phyloP scores from a whole-genome alignment of 345 rosid species.

The Lepidium africanum region DNA sequence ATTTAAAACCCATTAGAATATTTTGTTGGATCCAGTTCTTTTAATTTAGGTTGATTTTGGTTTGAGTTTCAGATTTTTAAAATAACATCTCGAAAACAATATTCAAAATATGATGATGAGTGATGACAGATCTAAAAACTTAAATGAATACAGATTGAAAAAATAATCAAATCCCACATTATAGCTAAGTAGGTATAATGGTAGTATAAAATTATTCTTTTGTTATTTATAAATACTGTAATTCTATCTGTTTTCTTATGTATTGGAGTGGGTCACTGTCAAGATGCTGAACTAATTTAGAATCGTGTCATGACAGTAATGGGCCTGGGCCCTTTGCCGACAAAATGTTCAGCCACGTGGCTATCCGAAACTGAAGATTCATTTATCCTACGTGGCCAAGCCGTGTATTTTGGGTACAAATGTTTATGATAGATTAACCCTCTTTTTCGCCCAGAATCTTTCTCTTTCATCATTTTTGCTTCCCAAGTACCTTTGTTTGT shows the following conservation, averaged over 20 bases:
- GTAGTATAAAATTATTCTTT: no score
- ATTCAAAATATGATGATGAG: no score
- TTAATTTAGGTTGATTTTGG: no score
- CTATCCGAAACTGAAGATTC: background rate
- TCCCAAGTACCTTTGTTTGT: background rate
- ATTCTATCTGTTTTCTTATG: background rate
- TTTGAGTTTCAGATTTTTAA: no score
- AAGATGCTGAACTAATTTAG: background rate
- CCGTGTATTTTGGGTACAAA: background rate
- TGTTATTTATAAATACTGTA: background rate
- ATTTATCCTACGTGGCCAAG: conserved; percentile 17
- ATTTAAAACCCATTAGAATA: no score
- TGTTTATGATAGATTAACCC: background rate
- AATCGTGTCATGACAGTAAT: background rate
- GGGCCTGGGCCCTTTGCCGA: conserved; percentile 29
- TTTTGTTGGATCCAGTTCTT: no score
- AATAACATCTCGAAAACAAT: no score
- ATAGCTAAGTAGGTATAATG: no score
- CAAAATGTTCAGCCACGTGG: conserved; percentile 3
- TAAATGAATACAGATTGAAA: no score
- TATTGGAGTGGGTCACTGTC: conserved; percentile 8
- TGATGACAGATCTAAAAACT: no score
- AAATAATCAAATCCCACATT: no score
- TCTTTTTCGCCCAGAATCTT: conserved; percentile 19
- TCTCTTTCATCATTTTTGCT: background rate